Evolutionary conservation across 768 basidiomycete genomes (phyloP).

Genomic region (Auriscalpium vulgare): DNA sequence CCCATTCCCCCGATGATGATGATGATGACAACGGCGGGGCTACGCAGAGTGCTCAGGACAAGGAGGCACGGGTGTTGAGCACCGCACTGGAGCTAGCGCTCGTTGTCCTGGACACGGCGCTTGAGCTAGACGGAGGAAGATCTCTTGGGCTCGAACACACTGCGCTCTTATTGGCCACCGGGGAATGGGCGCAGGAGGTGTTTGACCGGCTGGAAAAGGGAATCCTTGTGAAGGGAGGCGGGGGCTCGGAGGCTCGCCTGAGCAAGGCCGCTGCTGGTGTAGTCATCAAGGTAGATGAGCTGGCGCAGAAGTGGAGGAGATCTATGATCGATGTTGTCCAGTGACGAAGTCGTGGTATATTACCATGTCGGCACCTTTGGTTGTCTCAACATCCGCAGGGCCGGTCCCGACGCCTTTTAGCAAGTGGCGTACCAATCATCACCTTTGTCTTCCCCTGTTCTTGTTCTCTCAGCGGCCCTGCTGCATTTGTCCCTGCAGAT

Average conservation of each 20-base stretch:
- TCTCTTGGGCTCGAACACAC: slow-evolving; percentile 72
- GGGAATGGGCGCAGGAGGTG: slow-evolving; percentile 75
- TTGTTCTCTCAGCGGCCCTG: too few species aligned
- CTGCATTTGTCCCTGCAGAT: too few species aligned
- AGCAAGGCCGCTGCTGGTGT: slow-evolving; percentile 73
- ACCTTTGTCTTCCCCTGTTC: too few species aligned
- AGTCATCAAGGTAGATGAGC: slow-evolving; percentile 69
- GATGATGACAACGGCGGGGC: slow-evolving; percentile 15
- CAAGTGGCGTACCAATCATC: too few species aligned
- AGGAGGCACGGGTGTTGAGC: slow-evolving; percentile 68
- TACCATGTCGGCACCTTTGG: too few species aligned
- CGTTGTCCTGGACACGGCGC: slow-evolving; percentile 63
- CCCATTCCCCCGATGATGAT: slow-evolving; percentile 29
- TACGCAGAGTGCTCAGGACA: slow-evolving; percentile 23
- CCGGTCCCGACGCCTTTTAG: too few species aligned
- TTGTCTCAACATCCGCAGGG: too few species aligned
- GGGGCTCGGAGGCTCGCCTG: slow-evolving; percentile 52
- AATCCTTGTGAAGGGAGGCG: slow-evolving; percentile 50
- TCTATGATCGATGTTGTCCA: slow-evolving; percentile 41
- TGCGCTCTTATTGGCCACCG: slow-evolving; percentile 54
- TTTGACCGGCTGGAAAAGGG: slow-evolving; percentile 63
- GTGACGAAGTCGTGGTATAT: too few species aligned
- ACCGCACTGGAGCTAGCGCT: slow-evolving; percentile 73
- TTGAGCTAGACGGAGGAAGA: slow-evolving; percentile 72
- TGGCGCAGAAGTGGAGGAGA: slow-evolving; percentile 59